These are phyloP conservation scores for Verbena officinalis DNA, from an alignment of 257 asterid species.

Conservation along the genomic window DNA sequence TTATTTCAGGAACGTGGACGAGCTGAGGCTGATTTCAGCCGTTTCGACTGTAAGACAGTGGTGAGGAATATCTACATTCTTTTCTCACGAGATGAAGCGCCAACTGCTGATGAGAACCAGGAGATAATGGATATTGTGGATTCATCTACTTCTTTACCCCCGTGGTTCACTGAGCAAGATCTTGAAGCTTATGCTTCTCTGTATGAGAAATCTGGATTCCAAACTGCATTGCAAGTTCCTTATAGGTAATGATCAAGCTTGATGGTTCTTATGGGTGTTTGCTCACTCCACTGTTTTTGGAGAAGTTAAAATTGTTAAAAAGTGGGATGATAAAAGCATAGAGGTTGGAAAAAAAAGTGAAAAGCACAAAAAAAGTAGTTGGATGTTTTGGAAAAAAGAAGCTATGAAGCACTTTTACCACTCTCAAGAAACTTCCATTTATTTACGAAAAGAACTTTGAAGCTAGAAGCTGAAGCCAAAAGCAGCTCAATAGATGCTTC, in stretches of 20 bases:
- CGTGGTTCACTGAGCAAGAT: slow-evolving; percentile 68
- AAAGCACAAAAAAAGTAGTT: too few relatives aligned
- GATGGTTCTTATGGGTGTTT: neutral
- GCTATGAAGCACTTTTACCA: too few relatives aligned
- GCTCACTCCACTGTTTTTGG: too few relatives aligned
- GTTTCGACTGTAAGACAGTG: slow-evolving; percentile 53
- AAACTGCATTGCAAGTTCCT: slow-evolving; percentile 67
- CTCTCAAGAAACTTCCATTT: too few relatives aligned
- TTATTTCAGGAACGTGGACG: slow-evolving; percentile 44
- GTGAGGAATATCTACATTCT: slow-evolving; percentile 60
- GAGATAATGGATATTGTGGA: slow-evolving; percentile 67
- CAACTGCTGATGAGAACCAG: slow-evolving; percentile 51
- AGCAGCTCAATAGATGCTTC: too few relatives aligned
- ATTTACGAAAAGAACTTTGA: too few relatives aligned
- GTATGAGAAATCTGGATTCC: slow-evolving; percentile 65
- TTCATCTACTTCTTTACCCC: slow-evolving; percentile 51
- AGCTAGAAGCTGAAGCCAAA: too few relatives aligned
- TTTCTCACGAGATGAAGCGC: slow-evolving; percentile 53
- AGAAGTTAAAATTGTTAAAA: too few relatives aligned
- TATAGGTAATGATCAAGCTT: slow-evolving; percentile 46
- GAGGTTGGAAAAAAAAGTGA: too few relatives aligned
- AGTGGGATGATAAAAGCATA: too few relatives aligned
- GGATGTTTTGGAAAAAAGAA: too few relatives aligned
- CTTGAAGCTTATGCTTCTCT: slow-evolving; percentile 54
- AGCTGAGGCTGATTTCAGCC: slow-evolving; percentile 63